Evolutionary conservation across 2,329 filamentous ascomycete genomes (phyloP).

Genomic region (Harringtonia aguacate): DNA sequence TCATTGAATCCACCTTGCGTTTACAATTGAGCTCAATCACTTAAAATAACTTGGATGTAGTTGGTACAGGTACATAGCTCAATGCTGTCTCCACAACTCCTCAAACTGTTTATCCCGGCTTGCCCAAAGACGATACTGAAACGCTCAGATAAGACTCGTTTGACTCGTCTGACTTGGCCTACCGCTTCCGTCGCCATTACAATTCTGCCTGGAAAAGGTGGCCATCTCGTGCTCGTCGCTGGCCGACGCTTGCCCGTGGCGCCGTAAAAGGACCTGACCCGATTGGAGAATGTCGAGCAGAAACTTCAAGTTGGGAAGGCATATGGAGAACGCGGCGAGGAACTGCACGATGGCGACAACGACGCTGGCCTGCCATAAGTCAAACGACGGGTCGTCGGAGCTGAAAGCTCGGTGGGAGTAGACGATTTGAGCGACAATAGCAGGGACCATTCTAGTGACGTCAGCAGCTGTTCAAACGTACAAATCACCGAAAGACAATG

Average conservation of each 20-base stretch:
- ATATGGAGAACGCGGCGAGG: slow-evolving; percentile 1
- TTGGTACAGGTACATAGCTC: too few relatives aligned
- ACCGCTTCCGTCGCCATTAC: background rate
- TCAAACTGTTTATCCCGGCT: too few relatives aligned
- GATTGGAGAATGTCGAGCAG: slow-evolving; percentile 3
- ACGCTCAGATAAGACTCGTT: slow-evolving; percentile 3
- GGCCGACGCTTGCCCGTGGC: background rate
- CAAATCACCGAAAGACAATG: background rate
- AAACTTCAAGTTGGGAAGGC: slow-evolving; percentile 5
- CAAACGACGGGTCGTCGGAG: background rate
- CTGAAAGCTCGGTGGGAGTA: background rate
- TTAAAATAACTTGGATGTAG: too few relatives aligned
- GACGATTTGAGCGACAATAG: background rate
- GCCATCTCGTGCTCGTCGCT: slow-evolving; percentile 1
- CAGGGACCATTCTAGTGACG: background rate
- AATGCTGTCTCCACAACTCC: too few relatives aligned
- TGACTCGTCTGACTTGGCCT: slow-evolving; percentile 2
- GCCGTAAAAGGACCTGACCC: slow-evolving; percentile 2
- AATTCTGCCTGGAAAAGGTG: background rate
- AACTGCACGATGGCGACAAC: slow-evolving; percentile 1
- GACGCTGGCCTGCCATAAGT: background rate
- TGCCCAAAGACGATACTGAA: too few relatives aligned
- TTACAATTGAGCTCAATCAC: too few relatives aligned
- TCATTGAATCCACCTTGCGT: too few relatives aligned
- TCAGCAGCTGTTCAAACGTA: background rate